Evolutionary conservation across 2,329 filamentous ascomycete genomes (phyloP), one percentile per base, ranked within the genome.

Genomic region (Monilinia aucupariae): DNA sequence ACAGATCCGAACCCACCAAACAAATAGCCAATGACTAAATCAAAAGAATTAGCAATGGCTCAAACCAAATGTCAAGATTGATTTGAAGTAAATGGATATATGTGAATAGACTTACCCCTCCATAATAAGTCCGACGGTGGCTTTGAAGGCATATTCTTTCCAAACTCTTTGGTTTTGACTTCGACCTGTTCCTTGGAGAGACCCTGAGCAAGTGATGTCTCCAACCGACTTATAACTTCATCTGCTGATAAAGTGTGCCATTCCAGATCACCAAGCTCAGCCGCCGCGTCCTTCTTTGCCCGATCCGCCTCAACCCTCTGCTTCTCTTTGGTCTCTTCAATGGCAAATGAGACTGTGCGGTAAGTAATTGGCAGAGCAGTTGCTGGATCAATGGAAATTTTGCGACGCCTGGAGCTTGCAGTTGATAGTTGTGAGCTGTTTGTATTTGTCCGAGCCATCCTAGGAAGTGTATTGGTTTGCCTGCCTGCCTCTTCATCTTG

Each of bases 1-100:
- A 92, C 83, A 1, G 83, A 79, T 3, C 89, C 89, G 68, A 92
- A 92, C 2, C 89, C 89, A 67, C 86, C 86, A 75, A 91, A 91
- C 68, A 91, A 85, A 75, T 92, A 92, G 25, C 82, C 82, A 41
- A 86, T 75, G 4, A 85, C 79, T 62, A 49, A 30, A 22, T 22
- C 27, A 17, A 17, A 25, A 55, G 27, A 8, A 12, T 61, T 55
- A 61, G 59, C 43, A 22, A 27, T 15, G 8, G 10, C 30, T 12
- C 12, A 43, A 30, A n/a, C 4, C 2, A 30, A 15, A 12, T 13
- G 32, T 20, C 10, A 8, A 37, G 9, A 58, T 32, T 13, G 12
- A 20, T 30, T 20, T 32, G 12, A 39, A 9, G 27, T 27, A 3
- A 34, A 25, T 47, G 6, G 27, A 15, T 13, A 34, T 45, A 47